phyloP scores from a whole-genome alignment of 179 eudicot species.

The Nepenthes alata region DNA sequence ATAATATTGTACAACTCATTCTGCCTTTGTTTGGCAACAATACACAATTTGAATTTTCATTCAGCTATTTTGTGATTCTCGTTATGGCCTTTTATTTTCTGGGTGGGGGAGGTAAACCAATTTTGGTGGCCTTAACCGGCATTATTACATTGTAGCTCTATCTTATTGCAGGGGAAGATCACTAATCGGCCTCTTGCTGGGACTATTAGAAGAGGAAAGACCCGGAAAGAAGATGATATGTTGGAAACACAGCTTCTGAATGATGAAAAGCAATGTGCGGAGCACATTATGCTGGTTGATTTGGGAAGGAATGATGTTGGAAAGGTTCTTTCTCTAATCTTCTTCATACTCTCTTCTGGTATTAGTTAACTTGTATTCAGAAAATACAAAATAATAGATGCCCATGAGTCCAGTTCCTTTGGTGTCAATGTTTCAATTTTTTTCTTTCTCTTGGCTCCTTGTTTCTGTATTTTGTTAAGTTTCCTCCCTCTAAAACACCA shows the following conservation, averaged over 20 bases:
- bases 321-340: slow-evolving; percentile 33
- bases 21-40: too few species aligned
- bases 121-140: background rate
- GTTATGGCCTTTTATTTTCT: too few species aligned
- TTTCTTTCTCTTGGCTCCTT: background rate
- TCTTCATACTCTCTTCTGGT: too few species aligned
- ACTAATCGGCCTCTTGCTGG: slow-evolving; percentile 98
- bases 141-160: background rate
- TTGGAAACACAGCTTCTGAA: slow-evolving; percentile 72
- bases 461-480: background rate
- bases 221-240: slow-evolving; percentile 76
- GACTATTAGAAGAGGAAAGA: slow-evolving; percentile 89
- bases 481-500: background rate
- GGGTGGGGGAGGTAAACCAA: background rate
- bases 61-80: too few species aligned
- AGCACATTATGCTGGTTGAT: slow-evolving; percentile 97
- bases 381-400: background rate
- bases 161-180: slow-evolving; percentile 48
- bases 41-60: too few species aligned
- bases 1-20: background rate
- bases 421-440: background rate
- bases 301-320: slow-evolving; percentile 99
- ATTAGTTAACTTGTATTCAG: background rate
- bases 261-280: slow-evolving; percentile 93
- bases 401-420: too few species aligned